A percentile compares a stretch with the other conserved stretches of the same genome.
Evolutionary conservation across 1,284 basidiomycete species (phyloP).

Genomic region (Fomitopsis schrenkii): DNA sequence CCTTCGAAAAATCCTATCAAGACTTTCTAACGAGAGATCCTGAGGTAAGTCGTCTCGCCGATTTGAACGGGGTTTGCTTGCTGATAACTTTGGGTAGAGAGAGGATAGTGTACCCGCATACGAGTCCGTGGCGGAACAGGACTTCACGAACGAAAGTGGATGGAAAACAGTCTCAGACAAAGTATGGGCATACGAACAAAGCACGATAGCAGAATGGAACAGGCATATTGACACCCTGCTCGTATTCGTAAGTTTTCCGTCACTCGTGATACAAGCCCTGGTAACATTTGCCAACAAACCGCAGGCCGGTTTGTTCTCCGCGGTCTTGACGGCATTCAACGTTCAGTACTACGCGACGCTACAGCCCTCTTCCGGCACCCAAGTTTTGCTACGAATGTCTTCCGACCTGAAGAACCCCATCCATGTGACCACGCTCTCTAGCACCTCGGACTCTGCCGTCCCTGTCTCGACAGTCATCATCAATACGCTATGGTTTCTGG

Average conservation of each 20-base stretch:
- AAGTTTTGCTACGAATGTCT: background rate
- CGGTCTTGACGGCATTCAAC: constrained; percentile 13
- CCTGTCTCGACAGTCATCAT: background rate
- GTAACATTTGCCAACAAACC: background rate
- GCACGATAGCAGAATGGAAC: background rate
- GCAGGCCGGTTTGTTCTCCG: constrained; percentile 15
- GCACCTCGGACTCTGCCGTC: background rate
- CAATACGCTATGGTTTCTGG: constrained; percentile 16
- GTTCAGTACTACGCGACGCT: constrained; percentile 10
- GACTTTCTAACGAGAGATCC: background rate
- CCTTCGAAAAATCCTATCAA: background rate
- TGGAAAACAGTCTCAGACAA: background rate
- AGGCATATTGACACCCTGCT: background rate
- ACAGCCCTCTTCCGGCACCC: background rate
- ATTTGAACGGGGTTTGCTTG: background rate
- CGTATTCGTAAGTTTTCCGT: background rate
- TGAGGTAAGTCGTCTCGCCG: background rate
- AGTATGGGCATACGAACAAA: background rate
- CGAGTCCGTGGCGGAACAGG: background rate
- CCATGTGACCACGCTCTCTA: background rate
- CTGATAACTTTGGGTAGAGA: background rate
- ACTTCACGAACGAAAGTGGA: background rate
- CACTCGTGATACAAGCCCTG: background rate
- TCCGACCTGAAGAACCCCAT: background rate
- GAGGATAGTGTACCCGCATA: background rate